These are phyloP conservation scores for Lasiosphaeria miniovina DNA, from an alignment of 495 filamentous ascomycete genomes.

Conservation along the genomic window DNA sequence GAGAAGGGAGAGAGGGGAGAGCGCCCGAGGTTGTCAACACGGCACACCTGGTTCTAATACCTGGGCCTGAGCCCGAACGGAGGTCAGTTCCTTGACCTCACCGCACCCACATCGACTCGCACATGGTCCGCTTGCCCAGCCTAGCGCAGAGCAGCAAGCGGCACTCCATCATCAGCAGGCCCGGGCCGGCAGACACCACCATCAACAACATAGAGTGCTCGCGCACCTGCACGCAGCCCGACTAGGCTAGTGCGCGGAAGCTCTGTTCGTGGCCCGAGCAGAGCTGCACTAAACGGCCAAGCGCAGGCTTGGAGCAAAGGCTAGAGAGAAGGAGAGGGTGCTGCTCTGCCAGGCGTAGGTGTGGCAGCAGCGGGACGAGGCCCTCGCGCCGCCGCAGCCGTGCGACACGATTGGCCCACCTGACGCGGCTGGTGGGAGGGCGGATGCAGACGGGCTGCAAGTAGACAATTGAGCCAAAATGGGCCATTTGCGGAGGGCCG, in stretches of 20 bases:
- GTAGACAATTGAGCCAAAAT: slow-evolving; percentile 24
- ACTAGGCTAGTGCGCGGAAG: slow-evolving; percentile 15
- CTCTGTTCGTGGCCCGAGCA: background rate
- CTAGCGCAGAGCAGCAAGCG: background rate
- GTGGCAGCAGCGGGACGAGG: background rate
- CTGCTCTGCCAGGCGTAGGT: background rate
- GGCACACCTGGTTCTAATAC: slow-evolving; percentile 4
- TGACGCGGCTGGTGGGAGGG: too few relatives aligned
- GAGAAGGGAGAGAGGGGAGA: background rate
- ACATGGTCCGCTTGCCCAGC: background rate
- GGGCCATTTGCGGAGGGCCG: slow-evolving; percentile 6
- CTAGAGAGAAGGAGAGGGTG: too few relatives aligned
- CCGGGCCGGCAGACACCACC: background rate
- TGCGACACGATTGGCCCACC: slow-evolving; percentile 1
- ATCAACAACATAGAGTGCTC: slow-evolving; percentile 18
- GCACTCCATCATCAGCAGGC: background rate
- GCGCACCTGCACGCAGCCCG: slow-evolving; percentile 6
- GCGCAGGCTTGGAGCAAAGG: background rate
- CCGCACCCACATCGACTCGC: too few relatives aligned
- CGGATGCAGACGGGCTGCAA: slow-evolving; percentile 4
- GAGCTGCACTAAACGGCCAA: background rate
- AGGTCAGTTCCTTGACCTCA: too few relatives aligned
- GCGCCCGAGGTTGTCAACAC: background rate
- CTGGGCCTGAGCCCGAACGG: background rate
- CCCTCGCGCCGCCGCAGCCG: slow-evolving; percentile 12